phyloP scores from a whole-genome alignment of 805 yeast genomes.

The Schwanniomyces sp. region DNA sequence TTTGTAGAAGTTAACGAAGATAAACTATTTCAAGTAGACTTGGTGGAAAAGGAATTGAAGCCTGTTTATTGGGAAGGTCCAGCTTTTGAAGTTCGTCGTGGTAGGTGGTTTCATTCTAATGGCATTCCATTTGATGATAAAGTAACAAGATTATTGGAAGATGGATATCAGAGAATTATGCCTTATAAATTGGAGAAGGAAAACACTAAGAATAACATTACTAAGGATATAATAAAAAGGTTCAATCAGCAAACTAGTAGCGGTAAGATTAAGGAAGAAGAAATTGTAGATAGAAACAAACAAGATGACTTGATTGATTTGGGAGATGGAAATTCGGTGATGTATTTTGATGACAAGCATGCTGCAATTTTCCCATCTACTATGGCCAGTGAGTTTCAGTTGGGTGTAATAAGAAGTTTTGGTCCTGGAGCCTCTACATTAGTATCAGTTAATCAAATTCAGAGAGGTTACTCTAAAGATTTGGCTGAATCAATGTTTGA shows the following conservation, averaged over 20 bases:
- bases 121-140: constrained; percentile 53
- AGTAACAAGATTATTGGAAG: constrained; percentile 60
- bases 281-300: constrained; percentile 15
- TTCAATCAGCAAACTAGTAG: constrained; percentile 12
- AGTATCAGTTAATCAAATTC: constrained; percentile 50
- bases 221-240: constrained; percentile 11
- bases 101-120: constrained; percentile 73
- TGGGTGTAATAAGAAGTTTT: constrained; percentile 34
- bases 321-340: constrained; percentile 32
- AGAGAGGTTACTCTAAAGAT: constrained; percentile 49
- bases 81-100: constrained; percentile 75
- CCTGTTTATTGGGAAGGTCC: constrained; percentile 94
- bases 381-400: constrained; percentile 39
- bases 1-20: constrained; percentile 76
- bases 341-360: constrained; percentile 41
- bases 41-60: constrained; percentile 49
- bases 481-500: constrained; percentile 30
- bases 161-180: constrained; percentile 42
- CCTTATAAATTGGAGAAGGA: constrained; percentile 27
- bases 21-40: constrained; percentile 69
- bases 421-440: constrained; percentile 33
- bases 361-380: constrained; percentile 49
- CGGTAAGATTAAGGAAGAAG: constrained; percentile 7
- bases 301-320: constrained; percentile 31
- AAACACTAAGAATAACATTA: not conserved